Conservation (phyloP, 352 stramenopile species). For the Globisporangium spinosum region DNA sequence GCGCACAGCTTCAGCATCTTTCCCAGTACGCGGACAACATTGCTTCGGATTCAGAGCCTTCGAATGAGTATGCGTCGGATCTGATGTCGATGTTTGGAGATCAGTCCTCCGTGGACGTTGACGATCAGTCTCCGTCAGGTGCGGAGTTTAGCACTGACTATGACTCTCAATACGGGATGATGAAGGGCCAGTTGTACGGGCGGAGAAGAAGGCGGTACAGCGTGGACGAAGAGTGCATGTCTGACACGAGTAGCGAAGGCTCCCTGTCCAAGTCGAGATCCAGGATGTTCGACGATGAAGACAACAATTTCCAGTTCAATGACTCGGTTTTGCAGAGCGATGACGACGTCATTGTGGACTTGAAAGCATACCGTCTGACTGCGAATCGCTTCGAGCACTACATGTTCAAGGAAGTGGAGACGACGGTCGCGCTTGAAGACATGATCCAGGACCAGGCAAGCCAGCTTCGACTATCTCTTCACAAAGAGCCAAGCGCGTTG, state of each 20-base stretch:
- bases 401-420: slow-evolving; percentile 11
- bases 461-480: slow-evolving; percentile 10
- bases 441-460: slow-evolving; percentile 14
- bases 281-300: slow-evolving; percentile 15
- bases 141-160: slow-evolving; percentile 36
- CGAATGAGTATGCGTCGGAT: slow-evolving; percentile 47
- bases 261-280: slow-evolving; percentile 33
- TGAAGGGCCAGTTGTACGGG: slow-evolving; percentile 23
- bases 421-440: slow-evolving; percentile 25
- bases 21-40: slow-evolving; percentile 70
- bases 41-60: slow-evolving; percentile 53
- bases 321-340: slow-evolving; percentile 3
- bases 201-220: slow-evolving; percentile 23
- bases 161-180: slow-evolving; percentile 36
- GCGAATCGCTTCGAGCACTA: slow-evolving; percentile 6
- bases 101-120: slow-evolving; percentile 29
- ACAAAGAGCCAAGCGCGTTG: neutral
- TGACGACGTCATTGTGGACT: neutral
- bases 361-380: slow-evolving; percentile 2
- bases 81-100: slow-evolving; percentile 46
- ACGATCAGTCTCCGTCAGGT: slow-evolving; percentile 36
- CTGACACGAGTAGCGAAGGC: slow-evolving; percentile 47
- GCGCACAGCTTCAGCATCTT: slow-evolving; percentile 63
- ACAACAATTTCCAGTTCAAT: slow-evolving; percentile 13
- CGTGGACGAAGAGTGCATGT: slow-evolving; percentile 57